phyloP scores from a whole-genome alignment of 352 stramenopile species.

The Phytophthora sansomeana region DNA sequence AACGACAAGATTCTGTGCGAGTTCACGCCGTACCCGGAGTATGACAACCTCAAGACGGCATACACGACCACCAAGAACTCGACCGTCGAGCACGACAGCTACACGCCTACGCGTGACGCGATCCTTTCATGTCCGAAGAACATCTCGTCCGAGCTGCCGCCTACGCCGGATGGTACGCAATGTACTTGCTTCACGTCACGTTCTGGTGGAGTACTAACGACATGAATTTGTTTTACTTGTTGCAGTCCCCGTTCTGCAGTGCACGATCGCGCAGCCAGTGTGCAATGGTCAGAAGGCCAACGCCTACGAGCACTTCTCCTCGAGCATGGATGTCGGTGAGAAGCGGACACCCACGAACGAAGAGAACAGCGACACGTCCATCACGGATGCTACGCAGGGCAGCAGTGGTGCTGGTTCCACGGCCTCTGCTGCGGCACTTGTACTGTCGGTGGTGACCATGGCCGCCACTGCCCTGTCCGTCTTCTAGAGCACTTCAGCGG shows the following conservation, averaged over 20 bases:
- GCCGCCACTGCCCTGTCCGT: conserved; percentile 24
- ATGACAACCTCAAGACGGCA: conserved; percentile 60
- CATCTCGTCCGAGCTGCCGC: conserved; percentile 52
- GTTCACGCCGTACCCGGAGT: conserved; percentile 73
- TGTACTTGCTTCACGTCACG: not conserved
- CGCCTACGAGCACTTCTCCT: conserved; percentile 29
- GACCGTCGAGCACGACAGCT: conserved; percentile 49
- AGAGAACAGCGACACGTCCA: conserved; percentile 10
- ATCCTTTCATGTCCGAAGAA: conserved; percentile 54
- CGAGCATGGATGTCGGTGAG: conserved; percentile 31
- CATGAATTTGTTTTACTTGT: not conserved
- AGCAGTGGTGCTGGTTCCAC: conserved; percentile 16
- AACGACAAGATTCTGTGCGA: conserved; percentile 53
- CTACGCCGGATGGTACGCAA: conserved; percentile 43
- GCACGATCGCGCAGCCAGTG: conserved; percentile 43
- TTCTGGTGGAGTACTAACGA: no score
- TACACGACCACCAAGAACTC: conserved; percentile 63
- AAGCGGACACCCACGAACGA: conserved; percentile 39
- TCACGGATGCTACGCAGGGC: conserved; percentile 3
- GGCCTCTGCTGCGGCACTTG: conserved; percentile 15
- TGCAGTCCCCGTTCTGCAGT: conserved; percentile 44
- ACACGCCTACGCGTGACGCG: conserved; percentile 41
- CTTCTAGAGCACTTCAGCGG: conserved; percentile 24
- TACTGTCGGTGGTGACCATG: conserved; percentile 29
- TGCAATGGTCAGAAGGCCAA: conserved; percentile 52